phyloP scores from a whole-genome alignment of 2,329 filamentous ascomycete species.

The Xylaria sp. region DNA sequence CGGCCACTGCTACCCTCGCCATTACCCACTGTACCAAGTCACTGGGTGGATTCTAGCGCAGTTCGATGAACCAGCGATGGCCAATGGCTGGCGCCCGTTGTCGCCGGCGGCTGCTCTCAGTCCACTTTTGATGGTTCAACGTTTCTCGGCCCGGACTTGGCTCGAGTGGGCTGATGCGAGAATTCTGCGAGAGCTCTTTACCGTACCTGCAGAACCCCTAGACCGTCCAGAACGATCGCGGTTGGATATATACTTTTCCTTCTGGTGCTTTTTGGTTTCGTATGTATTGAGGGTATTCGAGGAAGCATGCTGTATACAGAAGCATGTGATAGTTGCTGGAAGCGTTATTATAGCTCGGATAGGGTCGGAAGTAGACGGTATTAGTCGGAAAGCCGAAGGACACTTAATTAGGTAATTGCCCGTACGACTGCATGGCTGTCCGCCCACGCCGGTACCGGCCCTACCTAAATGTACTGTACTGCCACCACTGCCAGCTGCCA shows the following conservation, averaged over 20 bases:
- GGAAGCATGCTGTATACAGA: no score
- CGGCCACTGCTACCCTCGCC: neutral
- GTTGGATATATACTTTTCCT: neutral
- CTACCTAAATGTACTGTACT: no score
- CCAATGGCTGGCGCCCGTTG: conserved; percentile 5
- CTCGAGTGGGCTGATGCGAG: conserved; percentile 14
- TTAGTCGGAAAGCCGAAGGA: neutral
- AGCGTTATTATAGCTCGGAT: conserved; percentile 13
- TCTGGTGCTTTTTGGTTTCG: neutral
- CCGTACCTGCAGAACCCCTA: neutral
- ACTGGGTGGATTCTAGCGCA: conserved; percentile 15
- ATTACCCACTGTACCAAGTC: neutral
- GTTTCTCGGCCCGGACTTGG: conserved; percentile 12
- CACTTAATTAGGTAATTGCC: neutral
- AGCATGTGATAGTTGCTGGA: no score
- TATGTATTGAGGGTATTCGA: neutral
- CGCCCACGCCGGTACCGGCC: conserved; percentile 18
- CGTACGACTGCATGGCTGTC: neutral
- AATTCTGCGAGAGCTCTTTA: conserved; percentile 9
- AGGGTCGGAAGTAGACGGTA: conserved; percentile 8
- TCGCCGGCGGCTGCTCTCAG: conserved; percentile 2
- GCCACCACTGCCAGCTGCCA: conserved; percentile 4
- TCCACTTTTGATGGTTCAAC: conserved; percentile 8
- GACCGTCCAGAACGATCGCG: neutral
- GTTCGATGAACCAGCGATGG: neutral